A percentile compares a stretch with the other conserved stretches of the same genome.
Evolutionary conservation across 2,329 filamentous ascomycete species (phyloP).

Genomic region (Pseudocercospora pini-densiflorae): DNA sequence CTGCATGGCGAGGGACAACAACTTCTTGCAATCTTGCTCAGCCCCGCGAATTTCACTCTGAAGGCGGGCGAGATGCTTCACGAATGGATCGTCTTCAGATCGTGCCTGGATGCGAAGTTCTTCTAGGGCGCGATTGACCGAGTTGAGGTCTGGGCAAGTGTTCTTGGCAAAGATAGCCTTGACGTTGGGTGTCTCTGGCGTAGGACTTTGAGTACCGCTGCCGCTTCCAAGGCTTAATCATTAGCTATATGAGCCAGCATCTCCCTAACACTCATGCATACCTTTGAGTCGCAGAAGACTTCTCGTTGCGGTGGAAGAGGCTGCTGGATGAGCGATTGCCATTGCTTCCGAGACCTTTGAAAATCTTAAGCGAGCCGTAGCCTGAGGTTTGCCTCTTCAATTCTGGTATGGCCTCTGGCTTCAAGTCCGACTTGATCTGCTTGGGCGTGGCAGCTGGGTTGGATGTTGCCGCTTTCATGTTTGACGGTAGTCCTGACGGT

Average conservation of each 20-base stretch:
- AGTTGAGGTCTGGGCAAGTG: slow-evolving; percentile 25
- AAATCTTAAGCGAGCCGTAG: not conserved
- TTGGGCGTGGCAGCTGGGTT: not conserved
- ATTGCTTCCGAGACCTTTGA: slow-evolving; percentile 4
- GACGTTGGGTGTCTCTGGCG: slow-evolving; percentile 23
- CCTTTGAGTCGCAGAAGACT: slow-evolving; percentile 1
- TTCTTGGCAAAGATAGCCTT: slow-evolving; percentile 25
- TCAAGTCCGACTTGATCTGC: not conserved
- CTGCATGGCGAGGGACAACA: slow-evolving; percentile 31
- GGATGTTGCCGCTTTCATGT: not conserved
- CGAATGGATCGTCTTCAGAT: slow-evolving; percentile 11
- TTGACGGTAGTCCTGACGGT: not conserved
- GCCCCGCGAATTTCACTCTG: slow-evolving; percentile 23
- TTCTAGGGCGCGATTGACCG: slow-evolving; percentile 27
- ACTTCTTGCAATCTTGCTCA: slow-evolving; percentile 22
- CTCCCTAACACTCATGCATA: not conserved
- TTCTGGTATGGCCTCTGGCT: not conserved
- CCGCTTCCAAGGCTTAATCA: slow-evolving; percentile 9
- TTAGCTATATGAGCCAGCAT: not conserved
- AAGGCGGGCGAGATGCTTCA: slow-evolving; percentile 19
- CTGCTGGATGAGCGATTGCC: slow-evolving; percentile 8
- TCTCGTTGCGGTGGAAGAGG: slow-evolving; percentile 6
- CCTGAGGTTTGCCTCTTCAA: slow-evolving; percentile 1
- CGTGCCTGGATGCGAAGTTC: slow-evolving; percentile 17
- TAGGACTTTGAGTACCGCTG: slow-evolving; percentile 15